Evolutionary conservation across 805 yeast species (phyloP), one percentile per base, ranked within the genome.

Genomic region (Citeromyces matritensis): DNA sequence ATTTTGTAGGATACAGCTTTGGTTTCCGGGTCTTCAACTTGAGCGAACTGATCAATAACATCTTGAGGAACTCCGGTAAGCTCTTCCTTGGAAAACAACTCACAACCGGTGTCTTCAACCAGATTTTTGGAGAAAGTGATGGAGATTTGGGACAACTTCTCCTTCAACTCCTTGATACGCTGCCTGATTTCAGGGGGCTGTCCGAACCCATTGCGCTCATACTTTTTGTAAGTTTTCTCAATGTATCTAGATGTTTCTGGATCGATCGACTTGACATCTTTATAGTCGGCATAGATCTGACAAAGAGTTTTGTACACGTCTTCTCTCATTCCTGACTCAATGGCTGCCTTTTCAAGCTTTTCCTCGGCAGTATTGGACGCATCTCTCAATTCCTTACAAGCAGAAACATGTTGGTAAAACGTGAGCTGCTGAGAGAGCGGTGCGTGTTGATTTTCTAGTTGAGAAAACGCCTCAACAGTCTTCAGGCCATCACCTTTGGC

Each of bases 31-130:
- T 57, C 63, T 24, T 55, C 54, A 15, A 58, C 55, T 35, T 51
- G 54, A 33, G 65, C 77, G 43, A 73, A 76, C 44, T 67, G 78
- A 12, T 61, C 63, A 40, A 79, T 41, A 3, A 69, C 69, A 35
- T 69, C 71, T 26, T 64, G 62, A 2, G 94, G 86, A 27, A 83
- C 78, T 26, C 94, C 94, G 7, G 61, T 67, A 27, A 83, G 59
- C 46, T 83, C 76, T 32, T 74, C 75, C 35, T 49, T 53, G 25
- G 84, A 64, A 50, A 81, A 80, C 15, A 61, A 39, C 23, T 77
- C 42, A 42, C 45, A 69, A 23, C 70, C 86, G 11, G 67, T 66
- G 44, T 79, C 83, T 49, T 77, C 88, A 35, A 79, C 83, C 35
- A 73, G 55, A 46, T 78, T 78, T 42, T 73, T 75, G 26, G 69